Percentiles rank a stretch among this genome's conserved stretches.
These are phyloP conservation scores for Coemansia sp. DNA, from an alignment of 192 early-diverging fungal species.

Conservation along the genomic window DNA sequence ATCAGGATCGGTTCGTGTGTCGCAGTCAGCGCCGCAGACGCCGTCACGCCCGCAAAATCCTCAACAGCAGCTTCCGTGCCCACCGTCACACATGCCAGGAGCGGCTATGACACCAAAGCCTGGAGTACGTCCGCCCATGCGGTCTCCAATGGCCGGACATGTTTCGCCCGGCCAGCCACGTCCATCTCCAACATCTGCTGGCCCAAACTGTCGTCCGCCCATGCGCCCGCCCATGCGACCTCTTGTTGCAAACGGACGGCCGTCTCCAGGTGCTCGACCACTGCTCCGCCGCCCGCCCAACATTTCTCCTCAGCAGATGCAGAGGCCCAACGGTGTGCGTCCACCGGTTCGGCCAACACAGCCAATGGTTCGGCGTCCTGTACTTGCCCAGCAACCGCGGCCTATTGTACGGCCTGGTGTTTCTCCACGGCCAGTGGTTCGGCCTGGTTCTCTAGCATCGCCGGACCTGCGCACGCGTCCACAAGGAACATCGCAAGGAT, in stretches of 20 bases:
- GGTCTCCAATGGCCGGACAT: neutral
- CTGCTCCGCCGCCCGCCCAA: neutral
- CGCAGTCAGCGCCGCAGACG: conserved; percentile 1
- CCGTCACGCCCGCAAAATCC: conserved; percentile 3
- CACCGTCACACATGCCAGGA: conserved; percentile 1
- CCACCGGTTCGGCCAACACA: neutral
- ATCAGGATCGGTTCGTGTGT: neutral
- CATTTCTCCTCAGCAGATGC: neutral
- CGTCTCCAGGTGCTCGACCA: neutral
- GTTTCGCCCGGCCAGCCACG: neutral
- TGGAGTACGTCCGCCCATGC: neutral
- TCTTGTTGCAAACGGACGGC: neutral
- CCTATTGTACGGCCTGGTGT: no score
- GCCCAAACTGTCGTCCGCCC: conserved; percentile 1
- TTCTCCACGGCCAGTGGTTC: no score
- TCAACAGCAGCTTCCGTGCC: neutral
- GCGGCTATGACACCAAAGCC: neutral
- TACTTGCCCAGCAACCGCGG: no score
- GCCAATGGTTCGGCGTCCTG: neutral
- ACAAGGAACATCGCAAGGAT: no score
- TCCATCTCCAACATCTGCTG: neutral
- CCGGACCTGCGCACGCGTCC: no score
- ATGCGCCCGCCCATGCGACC: conserved; percentile 5
- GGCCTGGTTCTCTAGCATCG: no score
- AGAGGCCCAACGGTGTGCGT: neutral